phyloP scores from a whole-genome alignment of 139 green algal species.

The Picochlorum sp. region DNA sequence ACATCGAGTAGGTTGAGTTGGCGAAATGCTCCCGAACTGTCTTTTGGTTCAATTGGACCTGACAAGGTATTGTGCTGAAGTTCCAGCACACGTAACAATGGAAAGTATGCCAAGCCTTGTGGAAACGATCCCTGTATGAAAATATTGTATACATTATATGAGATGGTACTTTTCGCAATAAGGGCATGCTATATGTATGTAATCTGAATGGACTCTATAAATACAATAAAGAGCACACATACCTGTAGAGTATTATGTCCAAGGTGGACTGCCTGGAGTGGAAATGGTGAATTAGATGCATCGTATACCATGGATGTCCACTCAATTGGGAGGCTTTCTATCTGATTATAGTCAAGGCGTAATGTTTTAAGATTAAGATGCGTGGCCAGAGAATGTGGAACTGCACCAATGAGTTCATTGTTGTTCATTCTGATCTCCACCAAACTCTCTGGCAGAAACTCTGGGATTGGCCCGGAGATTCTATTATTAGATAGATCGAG shows the following conservation, averaged over 20 bases:
- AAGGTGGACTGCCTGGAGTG: background rate
- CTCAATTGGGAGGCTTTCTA: background rate
- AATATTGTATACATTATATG: background rate
- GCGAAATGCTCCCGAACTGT: background rate
- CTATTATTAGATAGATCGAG: constrained; percentile 1
- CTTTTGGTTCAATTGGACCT: background rate
- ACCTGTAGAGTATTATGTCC: background rate
- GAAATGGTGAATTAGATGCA: background rate
- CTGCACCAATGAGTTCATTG: constrained; percentile 1
- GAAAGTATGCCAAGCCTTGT: background rate
- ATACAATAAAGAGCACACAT: background rate
- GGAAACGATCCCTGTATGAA: constrained; percentile 2
- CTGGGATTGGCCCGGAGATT: constrained; percentile 1
- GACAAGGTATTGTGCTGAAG: background rate
- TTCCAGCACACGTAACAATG: background rate
- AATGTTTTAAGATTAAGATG: background rate
- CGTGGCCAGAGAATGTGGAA: background rate
- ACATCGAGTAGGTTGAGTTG: background rate
- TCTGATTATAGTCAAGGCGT: background rate
- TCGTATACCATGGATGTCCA: constrained; percentile 2
- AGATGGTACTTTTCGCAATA: no score
- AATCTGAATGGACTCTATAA: background rate
- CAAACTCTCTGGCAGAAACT: background rate
- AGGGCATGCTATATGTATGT: background rate
- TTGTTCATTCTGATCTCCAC: background rate